Percentiles rank a stretch among this genome's conserved stretches.
These are phyloP conservation scores for Quercus suber DNA, from an alignment of 306 rosid genomes.

Conservation along the genomic window DNA sequence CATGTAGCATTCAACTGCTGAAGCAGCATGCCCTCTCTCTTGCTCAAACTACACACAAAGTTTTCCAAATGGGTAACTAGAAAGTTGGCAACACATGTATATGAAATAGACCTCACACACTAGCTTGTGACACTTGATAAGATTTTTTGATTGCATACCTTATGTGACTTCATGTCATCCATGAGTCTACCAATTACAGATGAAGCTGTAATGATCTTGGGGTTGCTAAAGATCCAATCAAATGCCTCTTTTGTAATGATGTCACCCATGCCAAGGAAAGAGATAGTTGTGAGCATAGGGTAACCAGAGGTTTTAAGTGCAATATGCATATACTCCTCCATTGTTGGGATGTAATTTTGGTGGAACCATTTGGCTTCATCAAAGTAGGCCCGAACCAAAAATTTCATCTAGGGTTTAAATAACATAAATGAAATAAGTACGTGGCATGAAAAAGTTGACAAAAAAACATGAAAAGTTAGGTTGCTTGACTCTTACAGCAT, in stretches of 20 bases:
- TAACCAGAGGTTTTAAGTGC: not conserved
- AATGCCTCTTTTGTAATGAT: conserved; percentile 21
- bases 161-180: conserved; percentile 34
- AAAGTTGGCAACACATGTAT: not conserved
- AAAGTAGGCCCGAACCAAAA: conserved; percentile 1
- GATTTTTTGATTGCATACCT: conserved; percentile 20
- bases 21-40: too few species aligned
- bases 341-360: conserved; percentile 27
- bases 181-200: conserved; percentile 15
- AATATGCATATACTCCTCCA: conserved; percentile 30
- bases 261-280: conserved; percentile 23
- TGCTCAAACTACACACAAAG: too few species aligned
- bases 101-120: too few species aligned
- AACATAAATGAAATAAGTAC: too few species aligned
- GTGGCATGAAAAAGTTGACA: too few species aligned
- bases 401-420: not conserved
- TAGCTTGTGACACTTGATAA: too few species aligned
- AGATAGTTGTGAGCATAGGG: not conserved
- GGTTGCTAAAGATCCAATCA: conserved; percentile 31
- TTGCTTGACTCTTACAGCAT: conserved; percentile 5
- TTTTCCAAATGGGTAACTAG: not conserved
- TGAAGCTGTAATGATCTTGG: conserved; percentile 25
- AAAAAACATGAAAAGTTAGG: too few species aligned
- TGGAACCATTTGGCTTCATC: conserved; percentile 37
- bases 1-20: too few species aligned